Percentiles rank a stretch among this genome's conserved stretches.
Conservation (phyloP, 2,329 filamentous ascomycete genomes). For the Stachybotrys chartarum region DNA sequence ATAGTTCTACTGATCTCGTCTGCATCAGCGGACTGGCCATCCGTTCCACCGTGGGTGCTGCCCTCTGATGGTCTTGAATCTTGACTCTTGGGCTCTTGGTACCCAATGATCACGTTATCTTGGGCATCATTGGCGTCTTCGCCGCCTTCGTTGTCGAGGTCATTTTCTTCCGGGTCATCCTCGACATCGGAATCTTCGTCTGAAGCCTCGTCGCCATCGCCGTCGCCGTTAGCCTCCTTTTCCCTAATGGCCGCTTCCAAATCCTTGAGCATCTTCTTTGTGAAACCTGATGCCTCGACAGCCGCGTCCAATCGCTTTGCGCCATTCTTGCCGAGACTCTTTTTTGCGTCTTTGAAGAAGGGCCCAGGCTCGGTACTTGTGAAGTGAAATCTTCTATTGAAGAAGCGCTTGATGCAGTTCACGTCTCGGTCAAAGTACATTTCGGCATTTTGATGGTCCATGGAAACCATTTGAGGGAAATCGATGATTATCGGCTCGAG, state of each 20-base stretch:
- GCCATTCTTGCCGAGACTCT: conserved; percentile 58
- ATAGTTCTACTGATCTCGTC: background rate
- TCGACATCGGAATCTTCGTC: conserved; percentile 16
- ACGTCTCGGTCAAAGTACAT: conserved; percentile 98
- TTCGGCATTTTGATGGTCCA: conserved; percentile 87
- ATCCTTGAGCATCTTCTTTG: conserved; percentile 93
- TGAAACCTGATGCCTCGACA: conserved; percentile 90
- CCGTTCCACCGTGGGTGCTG: background rate
- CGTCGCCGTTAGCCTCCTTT: conserved; percentile 48
- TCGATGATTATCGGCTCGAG: conserved; percentile 86
- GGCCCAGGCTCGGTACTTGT: conserved; percentile 75
- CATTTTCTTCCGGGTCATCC: conserved; percentile 18
- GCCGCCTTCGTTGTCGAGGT: conserved; percentile 9
- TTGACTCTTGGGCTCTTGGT: background rate
- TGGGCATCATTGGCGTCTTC: conserved; percentile 7
- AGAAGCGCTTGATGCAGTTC: conserved; percentile 91
- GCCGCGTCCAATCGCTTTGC: conserved; percentile 72
- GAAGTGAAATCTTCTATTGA: conserved; percentile 83
- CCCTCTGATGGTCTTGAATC: background rate
- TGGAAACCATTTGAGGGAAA: conserved; percentile 96
- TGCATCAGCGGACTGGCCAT: background rate
- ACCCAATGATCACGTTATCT: background rate
- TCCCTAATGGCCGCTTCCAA: conserved; percentile 84
- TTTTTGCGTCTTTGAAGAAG: conserved; percentile 77
- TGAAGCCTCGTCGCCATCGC: conserved; percentile 23